Evolutionary conservation across 2,329 filamentous ascomycete genomes (phyloP).

Genomic region (Cladophialophora yegresii): DNA sequence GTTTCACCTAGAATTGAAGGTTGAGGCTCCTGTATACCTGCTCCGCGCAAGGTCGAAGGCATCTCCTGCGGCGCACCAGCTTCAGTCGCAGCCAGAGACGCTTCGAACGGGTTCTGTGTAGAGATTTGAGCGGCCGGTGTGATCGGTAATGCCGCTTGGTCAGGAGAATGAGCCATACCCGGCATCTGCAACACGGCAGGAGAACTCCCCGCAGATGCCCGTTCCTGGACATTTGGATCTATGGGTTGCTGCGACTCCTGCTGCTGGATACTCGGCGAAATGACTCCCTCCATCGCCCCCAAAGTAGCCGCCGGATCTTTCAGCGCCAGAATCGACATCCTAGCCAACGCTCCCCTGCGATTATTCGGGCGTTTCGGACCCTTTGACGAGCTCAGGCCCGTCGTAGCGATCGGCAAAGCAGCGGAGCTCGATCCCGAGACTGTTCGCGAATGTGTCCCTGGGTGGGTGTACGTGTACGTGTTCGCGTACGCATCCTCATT

Average conservation of each 20-base stretch:
- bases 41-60: neutral
- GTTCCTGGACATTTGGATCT: neutral
- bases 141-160: neutral
- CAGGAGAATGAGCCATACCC: neutral
- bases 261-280: neutral
- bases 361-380: constrained; percentile 34
- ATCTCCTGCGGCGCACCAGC: neutral
- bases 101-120: constrained; percentile 14
- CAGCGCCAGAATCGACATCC: constrained; percentile 34
- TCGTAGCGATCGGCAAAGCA: constrained; percentile 14
- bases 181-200: neutral
- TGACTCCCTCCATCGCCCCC: neutral
- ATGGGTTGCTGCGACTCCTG: too few species aligned
- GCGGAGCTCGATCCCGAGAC: constrained; percentile 20
- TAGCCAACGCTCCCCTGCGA: constrained; percentile 34
- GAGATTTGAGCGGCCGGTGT: constrained; percentile 6
- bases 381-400: neutral
- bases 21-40: neutral
- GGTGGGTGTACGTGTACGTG: too few species aligned
- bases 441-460: constrained; percentile 18
- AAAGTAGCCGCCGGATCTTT: constrained; percentile 11
- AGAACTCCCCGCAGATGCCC: neutral
- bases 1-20: constrained; percentile 1
- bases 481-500: neutral
- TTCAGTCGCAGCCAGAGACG: neutral